Evolutionary conservation across 2,329 filamentous ascomycete species (phyloP).

Genomic region (Aspergillus vadensis): DNA sequence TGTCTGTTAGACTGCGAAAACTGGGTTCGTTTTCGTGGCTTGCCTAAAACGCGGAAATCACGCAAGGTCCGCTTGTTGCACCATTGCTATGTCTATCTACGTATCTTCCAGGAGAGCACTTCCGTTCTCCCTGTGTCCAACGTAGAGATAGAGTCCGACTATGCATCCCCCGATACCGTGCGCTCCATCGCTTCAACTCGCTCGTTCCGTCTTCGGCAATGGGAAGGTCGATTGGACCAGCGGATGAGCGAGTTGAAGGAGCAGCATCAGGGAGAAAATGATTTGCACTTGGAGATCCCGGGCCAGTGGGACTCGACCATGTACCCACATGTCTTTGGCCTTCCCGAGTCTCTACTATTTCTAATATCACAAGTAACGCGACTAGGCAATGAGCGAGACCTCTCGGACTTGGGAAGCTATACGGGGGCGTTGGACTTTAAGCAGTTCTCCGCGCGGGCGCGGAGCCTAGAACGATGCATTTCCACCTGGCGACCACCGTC

Average conservation of each 20-base stretch:
- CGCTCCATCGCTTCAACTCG: constrained; percentile 37
- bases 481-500: constrained; percentile 20
- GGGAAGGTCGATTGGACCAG: constrained; percentile 32
- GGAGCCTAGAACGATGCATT: constrained; percentile 37
- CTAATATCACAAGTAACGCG: constrained; percentile 48
- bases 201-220: constrained; percentile 34
- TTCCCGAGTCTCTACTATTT: constrained; percentile 47
- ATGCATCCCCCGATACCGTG: constrained; percentile 11
- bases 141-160: background rate
- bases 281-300: constrained; percentile 47
- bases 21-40: constrained; percentile 45
- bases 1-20: constrained; percentile 49
- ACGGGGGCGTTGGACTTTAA: constrained; percentile 21
- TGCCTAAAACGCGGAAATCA: constrained; percentile 41
- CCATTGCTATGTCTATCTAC: constrained; percentile 51
- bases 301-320: constrained; percentile 46
- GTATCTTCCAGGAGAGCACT: constrained; percentile 50
- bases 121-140: background rate
- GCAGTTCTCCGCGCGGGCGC: constrained; percentile 37
- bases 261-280: constrained; percentile 47
- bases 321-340: constrained; percentile 50
- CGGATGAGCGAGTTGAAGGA: constrained; percentile 37
- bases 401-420: constrained; percentile 23
- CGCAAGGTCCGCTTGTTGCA: constrained; percentile 49
- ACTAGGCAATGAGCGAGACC: constrained; percentile 47